Base-by-base conservation (phyloP, 2,329 filamentous ascomycete species). In the Pseudogymnoascus sp. region DNA sequence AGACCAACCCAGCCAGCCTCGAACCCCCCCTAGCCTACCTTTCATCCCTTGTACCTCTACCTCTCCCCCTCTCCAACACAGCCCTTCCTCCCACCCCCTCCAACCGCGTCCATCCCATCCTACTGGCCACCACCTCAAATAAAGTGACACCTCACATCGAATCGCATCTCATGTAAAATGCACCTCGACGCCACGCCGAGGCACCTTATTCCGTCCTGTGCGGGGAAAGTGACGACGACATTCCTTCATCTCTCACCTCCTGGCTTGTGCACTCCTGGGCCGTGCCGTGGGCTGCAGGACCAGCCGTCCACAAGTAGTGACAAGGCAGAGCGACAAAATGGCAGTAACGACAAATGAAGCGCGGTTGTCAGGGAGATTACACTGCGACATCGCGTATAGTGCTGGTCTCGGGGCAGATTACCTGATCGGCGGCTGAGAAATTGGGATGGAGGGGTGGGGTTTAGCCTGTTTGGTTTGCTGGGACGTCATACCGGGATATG, bases 381-480 rank as follows among this genome's bases (percentile, higher is more conserved):
- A 8, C 13, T 50, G 44, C 44, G 44, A 31, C 44, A 4, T 31
- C n/a, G 26, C n/a, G 5, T 50, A 31, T 4, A 31, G 44, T 50
- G n/a, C 35, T 5, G 24, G 11, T 50, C 5, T 7, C 29, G 26
- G 26, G 44, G 44, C 26, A 54, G 26, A 54, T 33, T 54, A 6
- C 26, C n/a, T 54, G 44, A 33, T 54, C 44, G 44, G 44, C 44
- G n/a, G 26, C 24, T 50, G 44, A 15, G 44, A 50, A n/a, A 50
- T 50, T 50, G 24, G 13, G 44, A 21, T 21, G 21, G 41, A 9
- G 0, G 44, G 26, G 13, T 3, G 26, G 44, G 26, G 8, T 50
- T 54, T 54, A 54, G 44, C n/a, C 44, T 33, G 26, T 54, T 54
- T 54, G 44, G 44, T 33, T 54, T 54, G n/a, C 4, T 50, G 29